Conservation (phyloP, 371 early-diverging fungal species). For the Circinella umbellata region DNA sequence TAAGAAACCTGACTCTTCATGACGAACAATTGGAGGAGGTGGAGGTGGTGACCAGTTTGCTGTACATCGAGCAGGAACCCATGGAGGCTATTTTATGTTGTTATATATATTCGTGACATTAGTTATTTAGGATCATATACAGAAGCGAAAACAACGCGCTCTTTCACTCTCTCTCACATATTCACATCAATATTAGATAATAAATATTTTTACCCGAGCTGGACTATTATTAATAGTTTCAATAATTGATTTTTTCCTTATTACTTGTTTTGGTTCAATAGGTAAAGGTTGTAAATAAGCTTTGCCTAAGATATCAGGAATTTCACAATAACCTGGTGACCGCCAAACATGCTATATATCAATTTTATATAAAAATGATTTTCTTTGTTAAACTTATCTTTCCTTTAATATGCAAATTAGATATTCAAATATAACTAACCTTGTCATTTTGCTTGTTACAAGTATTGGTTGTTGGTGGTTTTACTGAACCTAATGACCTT, state of each 20-base stretch:
- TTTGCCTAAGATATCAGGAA: constrained; percentile 53
- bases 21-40: constrained; percentile 23
- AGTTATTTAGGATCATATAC: too few species aligned
- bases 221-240: background rate
- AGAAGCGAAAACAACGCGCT: too few species aligned
- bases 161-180: background rate
- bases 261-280: constrained; percentile 11
- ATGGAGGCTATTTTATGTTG: constrained; percentile 38
- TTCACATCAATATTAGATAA: too few species aligned
- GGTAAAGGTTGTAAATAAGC: constrained; percentile 34
- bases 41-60: constrained; percentile 25
- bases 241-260: background rate
- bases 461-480: constrained; percentile 12
- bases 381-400: background rate
- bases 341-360: constrained; percentile 35
- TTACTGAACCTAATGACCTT: constrained; percentile 26
- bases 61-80: constrained; percentile 27
- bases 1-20: constrained; percentile 28
- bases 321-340: constrained; percentile 52
- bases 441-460: constrained; percentile 8
- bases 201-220: constrained; percentile 11
- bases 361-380: background rate
- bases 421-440: background rate
- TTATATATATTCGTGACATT: too few species aligned
- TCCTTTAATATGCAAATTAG: background rate